phyloP scores from a whole-genome alignment of 2,329 filamentous ascomycete species.

The Neonectria ditissima region DNA sequence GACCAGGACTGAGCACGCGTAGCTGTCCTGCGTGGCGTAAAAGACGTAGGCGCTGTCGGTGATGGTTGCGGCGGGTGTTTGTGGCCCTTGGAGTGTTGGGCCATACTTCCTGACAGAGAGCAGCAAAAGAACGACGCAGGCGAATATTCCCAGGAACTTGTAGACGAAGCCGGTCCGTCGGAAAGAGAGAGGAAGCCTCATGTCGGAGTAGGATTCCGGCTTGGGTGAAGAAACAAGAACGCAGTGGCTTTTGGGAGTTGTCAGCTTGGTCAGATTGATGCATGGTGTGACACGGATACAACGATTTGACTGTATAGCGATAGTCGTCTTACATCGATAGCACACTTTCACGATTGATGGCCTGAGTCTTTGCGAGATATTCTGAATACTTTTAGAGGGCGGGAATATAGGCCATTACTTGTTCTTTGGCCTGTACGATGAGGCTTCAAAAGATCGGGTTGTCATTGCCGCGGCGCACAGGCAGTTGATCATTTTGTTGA shows the following conservation, averaged over 20 bases:
- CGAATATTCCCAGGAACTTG: background rate
- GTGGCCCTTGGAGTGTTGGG: background rate
- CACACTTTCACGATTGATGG: background rate
- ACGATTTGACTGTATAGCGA: background rate
- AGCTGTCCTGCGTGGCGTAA: constrained; percentile 33
- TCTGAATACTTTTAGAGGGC: no score
- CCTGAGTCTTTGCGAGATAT: background rate
- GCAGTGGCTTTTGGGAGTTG: background rate
- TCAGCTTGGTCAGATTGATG: background rate
- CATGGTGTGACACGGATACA: background rate
- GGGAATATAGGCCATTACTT: no score
- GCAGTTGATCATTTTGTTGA: no score
- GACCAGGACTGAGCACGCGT: constrained; percentile 35
- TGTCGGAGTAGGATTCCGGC: background rate
- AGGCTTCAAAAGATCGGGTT: no score
- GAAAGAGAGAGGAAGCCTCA: constrained; percentile 7
- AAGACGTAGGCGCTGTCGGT: constrained; percentile 34
- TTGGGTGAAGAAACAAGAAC: background rate
- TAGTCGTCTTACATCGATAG: no score
- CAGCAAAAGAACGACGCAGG: background rate
- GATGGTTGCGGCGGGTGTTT: background rate
- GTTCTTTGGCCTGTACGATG: no score
- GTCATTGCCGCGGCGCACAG: no score
- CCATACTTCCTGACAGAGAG: background rate
- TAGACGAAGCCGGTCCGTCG: background rate